phyloP scores from a whole-genome alignment of 441 rosid genomes.

The Gossypium davidsonii region DNA sequence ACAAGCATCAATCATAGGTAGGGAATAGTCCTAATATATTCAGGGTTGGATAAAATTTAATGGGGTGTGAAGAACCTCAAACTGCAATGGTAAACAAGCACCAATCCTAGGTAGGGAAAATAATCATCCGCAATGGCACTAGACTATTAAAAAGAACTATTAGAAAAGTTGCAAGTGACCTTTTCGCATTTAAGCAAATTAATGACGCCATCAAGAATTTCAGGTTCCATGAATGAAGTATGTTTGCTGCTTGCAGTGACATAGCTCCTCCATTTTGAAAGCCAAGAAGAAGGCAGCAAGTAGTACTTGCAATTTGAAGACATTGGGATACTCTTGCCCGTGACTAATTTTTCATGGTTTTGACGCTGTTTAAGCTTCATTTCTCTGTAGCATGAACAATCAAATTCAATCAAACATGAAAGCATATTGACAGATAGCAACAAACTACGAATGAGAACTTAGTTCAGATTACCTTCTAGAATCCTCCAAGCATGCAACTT shows the following conservation, averaged over 20 bases:
- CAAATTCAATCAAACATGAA: conserved; percentile 27
- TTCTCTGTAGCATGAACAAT: conserved; percentile 48
- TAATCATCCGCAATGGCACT: neutral
- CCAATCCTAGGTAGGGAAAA: neutral
- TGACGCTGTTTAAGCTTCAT: conserved; percentile 77
- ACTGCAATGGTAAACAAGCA: neutral
- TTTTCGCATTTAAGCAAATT: conserved; percentile 69
- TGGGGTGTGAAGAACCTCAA: neutral
- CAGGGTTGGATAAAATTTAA: neutral
- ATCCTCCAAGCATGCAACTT: conserved; percentile 89
- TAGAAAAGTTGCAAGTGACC: conserved; percentile 37
- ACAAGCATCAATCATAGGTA: neutral
- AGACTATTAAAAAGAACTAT: conserved; percentile 10
- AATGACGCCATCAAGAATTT: conserved; percentile 54
- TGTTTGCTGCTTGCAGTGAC: conserved; percentile 69
- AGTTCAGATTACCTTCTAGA: conserved; percentile 55
- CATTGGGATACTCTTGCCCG: conserved; percentile 58
- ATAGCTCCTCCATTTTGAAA: conserved; percentile 79
- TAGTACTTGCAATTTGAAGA: conserved; percentile 53
- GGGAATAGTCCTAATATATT: neutral
- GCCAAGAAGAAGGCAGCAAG: conserved; percentile 83
- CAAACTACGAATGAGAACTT: conserved; percentile 7
- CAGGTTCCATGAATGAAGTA: conserved; percentile 58
- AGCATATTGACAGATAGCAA: conserved; percentile 6
- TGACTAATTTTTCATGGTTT: conserved; percentile 79